These are phyloP conservation scores for Ceratobasidium sp. DNA, from an alignment of 1,284 basidiomycete species.

Conservation along the genomic window DNA sequence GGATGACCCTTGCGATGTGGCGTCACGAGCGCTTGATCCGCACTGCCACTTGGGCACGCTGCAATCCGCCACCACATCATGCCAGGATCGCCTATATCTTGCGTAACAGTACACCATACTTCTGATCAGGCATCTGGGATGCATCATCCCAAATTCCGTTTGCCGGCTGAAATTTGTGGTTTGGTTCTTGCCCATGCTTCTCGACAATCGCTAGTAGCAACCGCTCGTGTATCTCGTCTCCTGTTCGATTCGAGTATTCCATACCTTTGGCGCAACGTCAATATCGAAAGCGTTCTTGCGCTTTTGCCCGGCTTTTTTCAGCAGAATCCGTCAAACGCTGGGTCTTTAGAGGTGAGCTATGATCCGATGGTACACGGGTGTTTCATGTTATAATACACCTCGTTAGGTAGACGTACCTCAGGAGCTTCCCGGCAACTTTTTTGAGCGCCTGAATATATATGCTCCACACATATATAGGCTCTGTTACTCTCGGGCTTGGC, in stretches of 20 bases:
- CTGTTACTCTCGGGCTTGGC: neutral
- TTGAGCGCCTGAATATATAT: neutral
- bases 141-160: neutral
- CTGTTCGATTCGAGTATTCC: neutral
- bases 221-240: neutral
- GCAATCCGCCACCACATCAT: too few species aligned
- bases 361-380: too few species aligned
- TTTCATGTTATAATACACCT: too few species aligned
- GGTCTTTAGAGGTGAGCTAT: neutral
- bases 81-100: too few species aligned
- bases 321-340: neutral
- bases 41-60: too few species aligned
- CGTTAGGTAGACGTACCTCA: neutral
- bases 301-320: neutral
- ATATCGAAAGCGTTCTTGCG: neutral
- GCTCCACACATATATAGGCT: neutral
- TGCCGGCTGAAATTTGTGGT: neutral
- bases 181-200: neutral
- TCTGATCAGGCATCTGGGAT: too few species aligned
- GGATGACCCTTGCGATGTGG: too few species aligned
- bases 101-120: too few species aligned
- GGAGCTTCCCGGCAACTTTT: neutral
- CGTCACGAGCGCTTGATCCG: too few species aligned
- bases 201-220: neutral
- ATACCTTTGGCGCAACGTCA: neutral